Percentiles rank a stretch among this genome's conserved stretches.
Conservation (phyloP, 2,329 filamentous ascomycete genomes). For the Drechslerella stenobrocha region DNA sequence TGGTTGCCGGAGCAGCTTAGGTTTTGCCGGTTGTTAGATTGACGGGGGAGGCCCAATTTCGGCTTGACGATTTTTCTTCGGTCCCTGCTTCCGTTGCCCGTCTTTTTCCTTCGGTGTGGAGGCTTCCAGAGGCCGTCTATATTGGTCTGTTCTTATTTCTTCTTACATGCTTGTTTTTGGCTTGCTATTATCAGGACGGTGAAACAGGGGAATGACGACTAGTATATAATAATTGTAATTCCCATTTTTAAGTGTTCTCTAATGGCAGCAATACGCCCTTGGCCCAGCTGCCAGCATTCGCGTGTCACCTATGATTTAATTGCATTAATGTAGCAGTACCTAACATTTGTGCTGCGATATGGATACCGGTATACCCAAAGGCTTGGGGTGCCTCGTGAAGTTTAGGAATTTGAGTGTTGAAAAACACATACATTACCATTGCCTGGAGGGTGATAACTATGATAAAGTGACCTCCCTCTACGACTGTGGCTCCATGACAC, state of each 20-base stretch:
- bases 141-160: slow-evolving; percentile 3
- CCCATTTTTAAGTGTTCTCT: slow-evolving; percentile 53
- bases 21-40: slow-evolving; percentile 8
- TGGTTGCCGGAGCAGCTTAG: neutral
- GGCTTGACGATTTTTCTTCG: slow-evolving; percentile 13
- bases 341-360: no score
- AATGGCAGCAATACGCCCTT: slow-evolving; percentile 14
- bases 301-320: no score
- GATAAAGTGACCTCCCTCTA: no score
- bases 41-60: slow-evolving; percentile 10
- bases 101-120: slow-evolving; percentile 48
- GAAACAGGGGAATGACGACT: slow-evolving; percentile 25
- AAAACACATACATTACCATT: no score
- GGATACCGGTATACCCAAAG: no score
- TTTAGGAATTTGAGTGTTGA: no score
- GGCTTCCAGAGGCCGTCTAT: slow-evolving; percentile 6
- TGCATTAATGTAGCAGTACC: no score
- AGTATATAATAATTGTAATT: slow-evolving; percentile 51
- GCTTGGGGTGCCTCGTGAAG: no score
- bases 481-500: neutral
- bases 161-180: slow-evolving; percentile 13
- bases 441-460: no score
- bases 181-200: slow-evolving; percentile 15
- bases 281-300: slow-evolving; percentile 52
- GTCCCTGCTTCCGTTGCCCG: slow-evolving; percentile 50